phyloP scores from a whole-genome alignment of 2,329 filamentous ascomycete species.

The Trichophyton benhamiae region DNA sequence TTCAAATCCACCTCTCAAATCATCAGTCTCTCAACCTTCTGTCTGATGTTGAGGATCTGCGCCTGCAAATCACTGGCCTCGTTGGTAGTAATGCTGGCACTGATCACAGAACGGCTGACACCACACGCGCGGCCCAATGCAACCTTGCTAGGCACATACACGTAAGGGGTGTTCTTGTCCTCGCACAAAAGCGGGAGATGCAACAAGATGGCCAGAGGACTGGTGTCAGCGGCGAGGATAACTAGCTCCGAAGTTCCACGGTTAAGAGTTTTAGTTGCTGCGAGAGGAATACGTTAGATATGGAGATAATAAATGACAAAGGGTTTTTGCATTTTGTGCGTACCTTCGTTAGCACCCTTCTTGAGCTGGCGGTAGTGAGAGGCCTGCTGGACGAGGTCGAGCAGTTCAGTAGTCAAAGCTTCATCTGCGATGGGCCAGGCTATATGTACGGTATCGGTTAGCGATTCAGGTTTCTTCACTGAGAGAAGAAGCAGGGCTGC shows the following conservation, averaged over 20 bases:
- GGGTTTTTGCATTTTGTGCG: conserved; percentile 8
- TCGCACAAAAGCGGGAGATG: conserved; percentile 67
- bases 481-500: no score
- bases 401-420: conserved; percentile 65
- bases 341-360: conserved; percentile 73
- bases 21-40: conserved; percentile 90
- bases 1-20: conserved; percentile 48
- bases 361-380: conserved; percentile 57
- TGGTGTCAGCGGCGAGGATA: conserved; percentile 78
- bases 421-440: conserved; percentile 63
- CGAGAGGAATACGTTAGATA: conserved; percentile 1
- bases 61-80: conserved; percentile 75
- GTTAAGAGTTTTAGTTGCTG: conserved; percentile 74
- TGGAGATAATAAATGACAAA: neutral
- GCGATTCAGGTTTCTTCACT: neutral
- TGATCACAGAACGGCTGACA: conserved; percentile 78
- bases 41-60: conserved; percentile 79
- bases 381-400: conserved; percentile 67
- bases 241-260: conserved; percentile 83
- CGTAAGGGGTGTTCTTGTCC: conserved; percentile 58
- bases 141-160: conserved; percentile 63
- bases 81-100: conserved; percentile 79
- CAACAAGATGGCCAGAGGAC: conserved; percentile 74
- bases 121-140: conserved; percentile 80
- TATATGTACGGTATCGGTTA: conserved; percentile 16